Evolutionary conservation across 495 filamentous ascomycete genomes (phyloP), one percentile per base, ranked within the genome.

Genomic region (Cladorrhinum samala): DNA sequence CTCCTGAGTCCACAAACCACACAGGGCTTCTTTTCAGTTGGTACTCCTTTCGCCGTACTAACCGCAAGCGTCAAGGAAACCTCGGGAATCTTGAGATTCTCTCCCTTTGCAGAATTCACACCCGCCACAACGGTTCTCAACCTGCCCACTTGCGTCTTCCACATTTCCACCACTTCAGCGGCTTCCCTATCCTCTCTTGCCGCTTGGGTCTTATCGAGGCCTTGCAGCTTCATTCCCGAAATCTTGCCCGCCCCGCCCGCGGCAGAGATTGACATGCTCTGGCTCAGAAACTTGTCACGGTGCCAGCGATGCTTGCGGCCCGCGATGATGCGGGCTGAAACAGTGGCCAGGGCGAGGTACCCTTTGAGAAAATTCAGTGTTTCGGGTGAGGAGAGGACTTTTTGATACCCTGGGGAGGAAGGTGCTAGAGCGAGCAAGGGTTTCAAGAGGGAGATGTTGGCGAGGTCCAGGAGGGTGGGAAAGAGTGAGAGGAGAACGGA

Each of bases 291-390:
- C 46, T 77, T 81, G 69, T 96, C 91, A 47, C 91, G 80, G 68
- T 92, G 92, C 91, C 91, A 96, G 48, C 93, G 85, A 44, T 85
- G 68, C 50, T 85, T 88, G 49, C 93, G 84, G 25, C 93, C 93
- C 2, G 89, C 87, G 52, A 98, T 85, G 42, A 97, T 79, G 20
- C 85, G 86, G 13, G 84, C 88, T 19, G 81, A 81, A 9, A 92
- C 86, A 13, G 78, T 79, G 3, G 83, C 75, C 2, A 84, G 74
- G 57, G 70, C 71, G n/a, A 78, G 72, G 59, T 72, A 77, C n/a
- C 64, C 69, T 27, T 65, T 74, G 46, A 82, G 67, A 51, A 84
- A 88, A 16, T 65, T 54, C 16, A 76, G 63, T 0, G 83, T 83
- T 18, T 72, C 69, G 2, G 73, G 62, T 48, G 86, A 71, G 2